Conservation (phyloP, 1,284 basidiomycete genomes). For the Apiotrichum domesticum region DNA sequence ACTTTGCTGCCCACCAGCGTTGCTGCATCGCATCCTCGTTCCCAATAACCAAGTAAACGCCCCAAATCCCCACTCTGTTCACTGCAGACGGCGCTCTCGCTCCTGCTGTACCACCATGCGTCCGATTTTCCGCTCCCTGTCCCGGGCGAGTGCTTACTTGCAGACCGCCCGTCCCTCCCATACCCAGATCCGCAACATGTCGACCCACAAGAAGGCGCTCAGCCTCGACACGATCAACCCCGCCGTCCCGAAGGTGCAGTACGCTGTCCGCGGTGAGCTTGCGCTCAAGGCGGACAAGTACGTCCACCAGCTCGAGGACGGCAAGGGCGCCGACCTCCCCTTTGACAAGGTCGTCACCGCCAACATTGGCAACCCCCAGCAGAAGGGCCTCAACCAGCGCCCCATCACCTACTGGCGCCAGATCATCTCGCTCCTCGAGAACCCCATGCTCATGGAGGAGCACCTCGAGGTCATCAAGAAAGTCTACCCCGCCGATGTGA, state of each 20-base stretch:
- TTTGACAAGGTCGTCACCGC: constrained; percentile 87
- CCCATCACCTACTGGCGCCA: constrained; percentile 91
- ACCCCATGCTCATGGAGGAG: constrained; percentile 73
- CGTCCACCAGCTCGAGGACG: constrained; percentile 60
- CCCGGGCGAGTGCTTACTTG: not conserved
- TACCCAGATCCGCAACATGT: constrained; percentile 1
- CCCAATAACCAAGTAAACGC: too few relatives aligned
- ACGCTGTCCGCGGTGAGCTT: constrained; percentile 94
- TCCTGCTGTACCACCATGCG: not conserved
- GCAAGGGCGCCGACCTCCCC: constrained; percentile 56
- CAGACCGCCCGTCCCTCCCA: not conserved
- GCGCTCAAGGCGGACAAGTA: constrained; percentile 88
- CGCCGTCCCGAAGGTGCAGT: constrained; percentile 78
- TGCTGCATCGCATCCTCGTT: too few relatives aligned
- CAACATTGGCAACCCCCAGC: constrained; percentile 98
- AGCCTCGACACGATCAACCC: constrained; percentile 58
- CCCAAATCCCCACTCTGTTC: too few relatives aligned
- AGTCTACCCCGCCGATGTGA: constrained; percentile 79
- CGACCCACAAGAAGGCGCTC: constrained; percentile 24
- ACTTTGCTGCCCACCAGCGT: too few relatives aligned
- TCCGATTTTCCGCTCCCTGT: not conserved
- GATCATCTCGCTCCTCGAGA: constrained; percentile 71
- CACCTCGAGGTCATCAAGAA: constrained; percentile 55
- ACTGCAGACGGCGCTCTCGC: too few relatives aligned
- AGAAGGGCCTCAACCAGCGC: constrained; percentile 85